Percentiles rank a stretch among this genome's conserved stretches.
Conservation (phyloP, 2,329 filamentous ascomycete genomes). For the Sclerotiophoma versabilis region DNA sequence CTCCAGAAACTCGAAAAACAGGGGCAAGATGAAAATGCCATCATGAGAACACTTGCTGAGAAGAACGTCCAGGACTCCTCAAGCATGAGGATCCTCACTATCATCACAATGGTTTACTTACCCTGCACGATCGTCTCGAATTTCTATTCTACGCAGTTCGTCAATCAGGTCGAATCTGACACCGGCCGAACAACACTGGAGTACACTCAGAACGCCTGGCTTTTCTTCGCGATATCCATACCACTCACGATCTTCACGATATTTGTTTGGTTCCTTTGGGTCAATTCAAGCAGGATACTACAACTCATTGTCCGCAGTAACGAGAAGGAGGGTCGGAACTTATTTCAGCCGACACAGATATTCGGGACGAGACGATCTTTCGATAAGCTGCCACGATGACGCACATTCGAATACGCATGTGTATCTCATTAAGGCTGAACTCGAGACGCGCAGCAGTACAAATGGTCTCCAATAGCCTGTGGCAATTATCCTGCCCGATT, state of each 20-base stretch:
- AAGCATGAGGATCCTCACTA: constrained; percentile 31
- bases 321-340: too few species aligned
- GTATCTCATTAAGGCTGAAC: too few species aligned
- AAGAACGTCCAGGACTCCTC: constrained; percentile 32
- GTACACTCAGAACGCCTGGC: constrained; percentile 28
- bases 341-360: too few species aligned
- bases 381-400: too few species aligned
- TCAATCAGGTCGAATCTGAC: constrained; percentile 20
- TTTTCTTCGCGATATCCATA: constrained; percentile 34
- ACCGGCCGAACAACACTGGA: constrained; percentile 15
- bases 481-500: too few species aligned
- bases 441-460: too few species aligned
- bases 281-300: neutral
- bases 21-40: constrained; percentile 25
- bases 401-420: too few species aligned
- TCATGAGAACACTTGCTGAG: constrained; percentile 31
- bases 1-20: constrained; percentile 27
- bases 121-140: constrained; percentile 37
- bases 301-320: too few species aligned
- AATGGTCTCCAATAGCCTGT: too few species aligned
- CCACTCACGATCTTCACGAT: constrained; percentile 31
- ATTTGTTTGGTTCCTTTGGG: constrained; percentile 29
- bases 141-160: constrained; percentile 38
- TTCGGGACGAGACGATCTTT: too few species aligned
- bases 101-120: constrained; percentile 36